Evolutionary conservation across 768 basidiomycete species (phyloP), one percentile per base, ranked within the genome.

Genomic region (Rubroboletus satanas): DNA sequence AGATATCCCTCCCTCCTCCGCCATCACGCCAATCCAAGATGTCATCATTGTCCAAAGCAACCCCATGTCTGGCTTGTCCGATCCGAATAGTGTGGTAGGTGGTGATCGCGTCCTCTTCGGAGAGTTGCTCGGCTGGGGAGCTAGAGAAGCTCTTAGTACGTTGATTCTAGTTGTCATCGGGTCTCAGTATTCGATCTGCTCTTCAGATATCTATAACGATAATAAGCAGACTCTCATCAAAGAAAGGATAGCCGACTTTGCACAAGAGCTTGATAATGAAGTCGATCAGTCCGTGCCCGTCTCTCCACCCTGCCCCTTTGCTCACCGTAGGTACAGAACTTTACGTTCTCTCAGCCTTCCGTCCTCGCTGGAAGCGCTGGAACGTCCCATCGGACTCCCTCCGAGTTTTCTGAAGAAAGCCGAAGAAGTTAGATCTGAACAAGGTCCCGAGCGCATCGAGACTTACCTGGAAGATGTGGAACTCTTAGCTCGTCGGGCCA

Each of bases 381-480:
- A 96, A 64, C 79, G 86, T 26, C 90, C 90, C 1, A 80, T 92
- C 23, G 92, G 93, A 17, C 77, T 98, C 15, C 96, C 96, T 7
- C 89, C 93, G 0, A 92, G 92, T 58, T 72, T 98, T 23, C 70
- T 98, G 47, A 83, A 81, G 49, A 93, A 91, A 70, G 88, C 92
- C 0, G 88, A 90, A 64, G 88, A 96, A 68, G 83, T 98, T 2
- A 80, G 90, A 38, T 71, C 81, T 0, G 88, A 89, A 51, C 81
- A 92, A 60, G 95, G 95, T 0, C 83, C 85, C 0, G 74, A 79
- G 4, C 80, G 82, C 29, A 84, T 98, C 12, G 83, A 85, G 61
- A 77, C 79, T 11, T 82, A 84, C 32, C 76, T 97, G 36, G 83
- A 85, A 48, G 86, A 92, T 62, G 82, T 94, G 0, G 76, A 85